phyloP scores from a whole-genome alignment of 1,284 basidiomycete genomes.

The Termitomyces sp. region DNA sequence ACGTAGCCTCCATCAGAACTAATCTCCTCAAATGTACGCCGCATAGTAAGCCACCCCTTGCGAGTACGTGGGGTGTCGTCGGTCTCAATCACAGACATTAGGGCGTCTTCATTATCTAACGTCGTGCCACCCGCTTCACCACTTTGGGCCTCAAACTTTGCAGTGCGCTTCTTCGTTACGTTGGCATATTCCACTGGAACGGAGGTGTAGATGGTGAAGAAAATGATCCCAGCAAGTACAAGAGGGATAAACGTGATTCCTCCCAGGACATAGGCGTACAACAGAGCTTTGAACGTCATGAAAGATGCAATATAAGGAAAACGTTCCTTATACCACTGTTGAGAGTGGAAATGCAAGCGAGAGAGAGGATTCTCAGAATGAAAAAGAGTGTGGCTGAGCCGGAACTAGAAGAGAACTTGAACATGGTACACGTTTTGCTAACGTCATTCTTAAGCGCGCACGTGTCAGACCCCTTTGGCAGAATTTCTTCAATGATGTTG shows the following conservation, averaged over 20 bases:
- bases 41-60: slow-evolving; percentile 82
- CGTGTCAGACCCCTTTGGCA: not conserved
- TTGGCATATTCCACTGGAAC: slow-evolving; percentile 64
- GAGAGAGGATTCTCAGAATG: not conserved
- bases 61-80: slow-evolving; percentile 62
- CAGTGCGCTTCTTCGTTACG: slow-evolving; percentile 36
- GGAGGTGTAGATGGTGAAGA: slow-evolving; percentile 70
- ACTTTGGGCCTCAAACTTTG: slow-evolving; percentile 24
- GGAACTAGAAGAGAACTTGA: not conserved
- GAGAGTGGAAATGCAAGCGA: not conserved
- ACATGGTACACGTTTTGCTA: not conserved
- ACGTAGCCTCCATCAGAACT: slow-evolving; percentile 61
- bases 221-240: slow-evolving; percentile 49
- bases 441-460: slow-evolving; percentile 8
- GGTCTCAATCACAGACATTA: slow-evolving; percentile 19
- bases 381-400: not conserved
- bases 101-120: slow-evolving; percentile 21
- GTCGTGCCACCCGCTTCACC: slow-evolving; percentile 25
- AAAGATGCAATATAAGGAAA: slow-evolving; percentile 5
- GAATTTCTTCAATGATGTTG: not conserved
- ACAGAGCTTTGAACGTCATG: slow-evolving; percentile 61
- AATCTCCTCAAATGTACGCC: slow-evolving; percentile 72
- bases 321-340: slow-evolving; percentile 2
- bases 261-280: slow-evolving; percentile 83
- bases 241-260: slow-evolving; percentile 85